Evolutionary conservation across 306 rosid species (phyloP).

Genomic region (Trifolium pratense): DNA sequence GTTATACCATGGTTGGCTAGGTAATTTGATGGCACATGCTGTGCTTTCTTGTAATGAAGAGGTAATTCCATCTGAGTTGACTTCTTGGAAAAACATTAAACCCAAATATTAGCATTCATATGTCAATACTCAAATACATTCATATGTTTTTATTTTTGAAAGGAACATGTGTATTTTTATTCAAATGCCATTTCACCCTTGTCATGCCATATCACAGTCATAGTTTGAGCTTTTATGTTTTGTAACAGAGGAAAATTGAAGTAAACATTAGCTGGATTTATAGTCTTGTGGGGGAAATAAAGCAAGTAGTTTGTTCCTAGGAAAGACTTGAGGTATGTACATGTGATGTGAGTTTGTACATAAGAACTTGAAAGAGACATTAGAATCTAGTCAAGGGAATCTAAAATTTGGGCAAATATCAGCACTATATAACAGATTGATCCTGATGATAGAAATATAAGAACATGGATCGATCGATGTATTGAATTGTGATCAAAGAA

Average conservation of each 20-base stretch:
- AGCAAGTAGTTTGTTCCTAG: background rate
- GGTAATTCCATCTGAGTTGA: slow-evolving; percentile 73
- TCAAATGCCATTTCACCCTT: background rate
- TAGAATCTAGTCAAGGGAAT: background rate
- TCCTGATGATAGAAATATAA: background rate
- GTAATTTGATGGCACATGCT: slow-evolving; percentile 77
- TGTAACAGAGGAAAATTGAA: background rate
- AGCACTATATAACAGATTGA: background rate
- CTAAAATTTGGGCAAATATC: background rate
- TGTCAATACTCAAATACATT: background rate
- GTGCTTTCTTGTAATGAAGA: slow-evolving; percentile 70
- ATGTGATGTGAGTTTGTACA: no score
- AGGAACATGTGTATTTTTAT: background rate
- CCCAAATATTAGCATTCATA: slow-evolving; percentile 21
- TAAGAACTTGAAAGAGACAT: background rate
- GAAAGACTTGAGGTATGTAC: background rate
- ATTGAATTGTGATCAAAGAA: background rate
- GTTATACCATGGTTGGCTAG: slow-evolving; percentile 91
- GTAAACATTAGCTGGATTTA: background rate
- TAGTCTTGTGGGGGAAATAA: background rate
- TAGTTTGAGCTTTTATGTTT: background rate
- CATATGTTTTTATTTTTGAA: background rate
- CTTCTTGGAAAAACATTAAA: slow-evolving; percentile 66
- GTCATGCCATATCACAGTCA: background rate
- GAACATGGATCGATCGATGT: background rate